phyloP scores from a whole-genome alignment of 1,139 yeast species.

The Yamadazyma dushanensis region DNA sequence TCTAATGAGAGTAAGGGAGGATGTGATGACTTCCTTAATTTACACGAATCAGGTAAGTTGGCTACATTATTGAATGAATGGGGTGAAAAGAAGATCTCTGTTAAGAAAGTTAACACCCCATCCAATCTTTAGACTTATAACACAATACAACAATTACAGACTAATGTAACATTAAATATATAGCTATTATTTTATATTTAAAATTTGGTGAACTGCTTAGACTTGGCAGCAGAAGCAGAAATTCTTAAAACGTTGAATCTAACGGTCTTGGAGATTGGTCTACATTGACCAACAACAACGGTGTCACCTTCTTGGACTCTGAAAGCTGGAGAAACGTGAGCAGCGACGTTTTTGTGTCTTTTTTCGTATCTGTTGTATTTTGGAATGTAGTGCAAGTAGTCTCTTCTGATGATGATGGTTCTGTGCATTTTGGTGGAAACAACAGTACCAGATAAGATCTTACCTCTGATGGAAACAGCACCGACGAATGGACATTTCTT shows the following conservation, averaged over 20 bases:
- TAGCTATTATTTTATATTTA: slow-evolving; percentile 41
- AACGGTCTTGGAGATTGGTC: slow-evolving; percentile 99
- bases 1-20: slow-evolving; percentile 63
- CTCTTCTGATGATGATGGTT: slow-evolving; percentile 99
- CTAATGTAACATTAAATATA: slow-evolving; percentile 21
- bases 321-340: slow-evolving; percentile 99
- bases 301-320: slow-evolving; percentile 99
- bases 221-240: slow-evolving; percentile 82
- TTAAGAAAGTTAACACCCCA: slow-evolving; percentile 56
- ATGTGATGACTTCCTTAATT: slow-evolving; percentile 68
- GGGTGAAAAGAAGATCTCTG: slow-evolving; percentile 61
- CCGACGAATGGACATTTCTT: slow-evolving; percentile 99
- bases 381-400: slow-evolving; percentile 99
- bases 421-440: slow-evolving; percentile 99
- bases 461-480: slow-evolving; percentile 97
- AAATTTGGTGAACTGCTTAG: slow-evolving; percentile 96
- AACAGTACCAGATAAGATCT: slow-evolving; percentile 97
- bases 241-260: slow-evolving; percentile 99
- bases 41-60: slow-evolving; percentile 59
- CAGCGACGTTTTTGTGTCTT: slow-evolving; percentile 99
- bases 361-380: slow-evolving; percentile 99
- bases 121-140: slow-evolving; percentile 33
- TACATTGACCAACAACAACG: slow-evolving; percentile 99
- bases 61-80: slow-evolving; percentile 52
- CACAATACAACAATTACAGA: slow-evolving; percentile 6